Base-by-base conservation (phyloP, 2,329 filamentous ascomycete species). In the Mollisia scopiformis region DNA sequence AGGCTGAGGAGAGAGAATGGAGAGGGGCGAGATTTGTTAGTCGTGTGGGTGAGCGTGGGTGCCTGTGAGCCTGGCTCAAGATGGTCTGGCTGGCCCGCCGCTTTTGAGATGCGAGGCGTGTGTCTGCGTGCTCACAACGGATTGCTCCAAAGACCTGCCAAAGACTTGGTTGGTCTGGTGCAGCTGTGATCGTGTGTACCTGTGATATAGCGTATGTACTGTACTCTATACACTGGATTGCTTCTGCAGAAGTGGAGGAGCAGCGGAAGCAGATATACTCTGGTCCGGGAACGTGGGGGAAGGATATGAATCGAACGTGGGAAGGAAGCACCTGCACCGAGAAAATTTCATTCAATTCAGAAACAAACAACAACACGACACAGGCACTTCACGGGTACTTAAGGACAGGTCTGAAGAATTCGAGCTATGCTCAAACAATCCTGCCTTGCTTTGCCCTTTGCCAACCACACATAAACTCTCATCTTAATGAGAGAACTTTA, bases 361-460 rank as follows among this genome's bases (percentile, higher is more conserved):
- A n/a, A n/a, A n/a, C n/a, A 62, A 53, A n/a, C 16, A 6, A 39
- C 19, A 21, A n/a, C 28, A 49, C 54, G 43, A 39, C 39, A 39
- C 56, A 43, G 62, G 46, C 33, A 58, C 6, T 31, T 49, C 30
- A 25, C 37, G 39, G 10, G 46, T 66, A 62, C 58, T 66, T 66
- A 62, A 49, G 39, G 52, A 49, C 14, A 27, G 55, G 41, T 37
- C 35, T 21, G 50, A 28, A 60, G 52, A 54, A 39, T 30, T 61
- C 46, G 55, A 58, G 55, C 59, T 61, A 60, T 30, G 52, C 55
- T 55, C 27, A 55, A 62, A 55, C 25, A 55, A 55, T 59, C 52
- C 27, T 28, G 19, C 47, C 43, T 50, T 55, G 51, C 54, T 21
- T 60, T 62, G 37, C 62, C 62, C 63, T 62, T 56, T 23, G 25